Evolutionary conservation across 2,329 filamentous ascomycete genomes (phyloP), one percentile per base, ranked within the genome.

Genomic region (Myriangium duriaei): DNA sequence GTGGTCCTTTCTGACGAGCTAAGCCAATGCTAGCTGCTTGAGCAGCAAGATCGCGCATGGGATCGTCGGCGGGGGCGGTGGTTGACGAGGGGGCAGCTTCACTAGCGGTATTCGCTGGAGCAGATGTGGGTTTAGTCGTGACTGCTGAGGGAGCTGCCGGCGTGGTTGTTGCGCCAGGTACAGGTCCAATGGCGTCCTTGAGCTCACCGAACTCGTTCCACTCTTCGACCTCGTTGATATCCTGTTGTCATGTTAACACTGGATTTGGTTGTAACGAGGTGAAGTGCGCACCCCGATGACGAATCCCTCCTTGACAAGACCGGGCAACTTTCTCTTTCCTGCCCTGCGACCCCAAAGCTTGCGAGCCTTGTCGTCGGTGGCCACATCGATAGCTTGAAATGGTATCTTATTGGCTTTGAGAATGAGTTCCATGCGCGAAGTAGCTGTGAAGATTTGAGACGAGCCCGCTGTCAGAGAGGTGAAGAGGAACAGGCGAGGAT

Each of bases 191-290:
- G 51, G 88, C 81, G 61, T 88, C 76, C 59, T 86, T 85, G 44
- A 98, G 73, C 63, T 96, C 88, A 61, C 86, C 86, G 61, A 92
- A 95, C 59, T 98, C 91, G 65, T 98, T 98, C 91, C 88, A 96
- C 57, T 98, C 91, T 62, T 98, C 91, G 46, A 96, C 76, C 60
- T 96, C 80, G 46, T 88, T 81, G 34, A 95, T 71, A 57, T 95
- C 91, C 87, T 95, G 47, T 29, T 19, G 12, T 17, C 32, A 13
- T 5, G 5, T 6, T 18, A 34, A 10, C 16, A 19, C n/a, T 34
- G 16, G 6, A 10, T 15, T 5, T 11, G 6, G 12, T 7, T 15
- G 5, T 15, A 11, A 11, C 12, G 12, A 9, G 10, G 12, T 4
- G 28, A 48, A 41, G 39, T 43, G 75, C 82, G 53, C 71, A 94